Base-by-base conservation (phyloP, 805 yeast species). In the Kluyveromyces starmeri region DNA sequence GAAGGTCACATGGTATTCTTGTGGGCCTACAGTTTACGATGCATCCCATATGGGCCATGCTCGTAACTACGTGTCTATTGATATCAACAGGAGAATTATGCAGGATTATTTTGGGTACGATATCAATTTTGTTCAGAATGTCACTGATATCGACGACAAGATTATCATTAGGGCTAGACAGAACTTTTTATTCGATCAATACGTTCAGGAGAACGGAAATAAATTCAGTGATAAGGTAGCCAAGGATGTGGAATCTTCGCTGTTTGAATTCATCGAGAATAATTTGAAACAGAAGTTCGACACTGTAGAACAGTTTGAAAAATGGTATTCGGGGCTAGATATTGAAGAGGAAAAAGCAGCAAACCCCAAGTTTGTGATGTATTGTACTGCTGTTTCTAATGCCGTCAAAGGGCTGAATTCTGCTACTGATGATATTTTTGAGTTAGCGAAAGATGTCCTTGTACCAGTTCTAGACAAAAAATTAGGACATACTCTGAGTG, bases 11-110 rank as follows among this genome's bases (percentile, higher is more conserved):
- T 92, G 98, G 98, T 92, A 92, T 64, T 83, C 86, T 38, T 92
- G 98, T 70, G 98, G 98, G 5, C 98, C 98, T 9, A 92, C 98
- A 0, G 98, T 92, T 11, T 92, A 92, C 54, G 95, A 92, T 60
- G 76, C 92, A 21, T 75, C 88, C 34, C 98, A 92, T 55, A 86
- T 92, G 96, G 98, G 98, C 15, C 98, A 92, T 58, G 98, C 98
- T 10, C 71, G 98, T 59, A 92, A 92, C 62, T 92, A 92, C 52
- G 97, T 92, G 32, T 75, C 95, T 7, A 83, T 83, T 35, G 98
- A 92, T 58, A 85, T 92, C 54, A 83, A 86, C 55, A 76, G 98
- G 57, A 72, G 98, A 47, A 73, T 92, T 33, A 56, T 92, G 44
- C 85, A 80, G 58, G 84, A 89, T 58, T 89, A 85, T 59, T 92